Evolutionary conservation across 805 yeast species (phyloP), one percentile per base, ranked within the genome.

Genomic region (Myxozyma mucilagina): DNA sequence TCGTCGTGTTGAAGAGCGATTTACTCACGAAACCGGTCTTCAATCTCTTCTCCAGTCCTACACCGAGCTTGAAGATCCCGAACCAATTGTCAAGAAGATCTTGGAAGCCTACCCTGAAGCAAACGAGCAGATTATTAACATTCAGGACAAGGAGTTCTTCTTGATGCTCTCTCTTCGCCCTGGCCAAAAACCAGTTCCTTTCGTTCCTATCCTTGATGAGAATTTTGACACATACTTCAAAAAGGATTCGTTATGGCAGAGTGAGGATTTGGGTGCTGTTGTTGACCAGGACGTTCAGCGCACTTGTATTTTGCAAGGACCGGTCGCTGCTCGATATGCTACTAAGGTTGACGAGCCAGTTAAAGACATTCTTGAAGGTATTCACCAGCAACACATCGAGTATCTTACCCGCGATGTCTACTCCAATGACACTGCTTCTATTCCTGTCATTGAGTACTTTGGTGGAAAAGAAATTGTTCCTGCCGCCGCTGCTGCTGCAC

Each of bases 201-300:
- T 94, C 70, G 92, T 94, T 70, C 99, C 99, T 54, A 88, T 90
- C 20, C 82, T 94, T 75, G 97, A 94, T 73, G 96, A 90, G 68
- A 88, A 90, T 80, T 90, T 94, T 71, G 97, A 94, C 77, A 86
- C 87, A 73, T 94, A 89, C 84, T 94, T 94, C 85, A 94, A 94
- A 85, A 94, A 94, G 80, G 99, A 94, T 77, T 93, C 98, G 35
- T 82, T 94, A 75, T 94, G 99, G 99, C 99, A 94, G 82, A 89
- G 97, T 29, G 98, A 94, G 81, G 93, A 90, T 74, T 83, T 94
- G 73, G 97, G 91, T 75, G 89, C 97, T 62, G 98, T 94, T 73
- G 92, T 90, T 67, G 98, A 83, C 68, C 90, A 88, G 71, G 99
- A 94, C 75, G 98, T 94, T 65, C 92, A 92, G 77, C 88, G 99